Evolutionary conservation across 441 rosid genomes (phyloP).

Genomic region (Gossypium gossypioides): DNA sequence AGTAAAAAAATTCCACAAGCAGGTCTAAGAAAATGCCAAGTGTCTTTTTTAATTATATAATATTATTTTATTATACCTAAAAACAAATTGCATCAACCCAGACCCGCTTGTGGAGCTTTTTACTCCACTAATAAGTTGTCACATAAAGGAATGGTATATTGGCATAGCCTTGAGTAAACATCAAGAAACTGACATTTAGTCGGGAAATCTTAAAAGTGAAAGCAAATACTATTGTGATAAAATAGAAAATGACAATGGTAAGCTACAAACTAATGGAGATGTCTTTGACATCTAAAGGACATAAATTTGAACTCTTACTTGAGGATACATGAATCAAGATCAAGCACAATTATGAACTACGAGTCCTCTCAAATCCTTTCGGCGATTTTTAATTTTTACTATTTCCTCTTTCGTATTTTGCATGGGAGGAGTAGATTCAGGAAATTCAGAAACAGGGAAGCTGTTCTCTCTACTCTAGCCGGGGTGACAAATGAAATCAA

Average conservation of each 20-base stretch:
- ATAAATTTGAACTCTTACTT: background rate
- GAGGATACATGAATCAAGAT: background rate
- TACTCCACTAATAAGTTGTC: background rate
- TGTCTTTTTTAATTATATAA: no score
- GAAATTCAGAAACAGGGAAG: background rate
- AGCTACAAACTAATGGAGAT: background rate
- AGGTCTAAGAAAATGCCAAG: no score
- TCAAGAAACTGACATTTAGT: background rate
- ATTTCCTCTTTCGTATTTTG: background rate
- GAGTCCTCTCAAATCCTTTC: background rate
- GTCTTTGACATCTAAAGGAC: background rate
- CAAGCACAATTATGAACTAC: background rate
- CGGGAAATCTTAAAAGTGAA: background rate
- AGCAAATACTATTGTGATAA: background rate
- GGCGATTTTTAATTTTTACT: background rate
- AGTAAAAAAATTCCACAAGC: no score
- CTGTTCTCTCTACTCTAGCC: background rate
- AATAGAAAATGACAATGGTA: background rate
- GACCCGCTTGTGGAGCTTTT: no score
- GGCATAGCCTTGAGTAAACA: background rate
- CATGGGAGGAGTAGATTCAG: background rate
- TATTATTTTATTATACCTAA: no score
- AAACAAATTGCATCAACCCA: no score
- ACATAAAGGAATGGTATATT: background rate
- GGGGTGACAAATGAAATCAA: background rate